Evolutionary conservation across 495 filamentous ascomycete genomes (phyloP).

Genomic region (Amniculicola lignicola): DNA sequence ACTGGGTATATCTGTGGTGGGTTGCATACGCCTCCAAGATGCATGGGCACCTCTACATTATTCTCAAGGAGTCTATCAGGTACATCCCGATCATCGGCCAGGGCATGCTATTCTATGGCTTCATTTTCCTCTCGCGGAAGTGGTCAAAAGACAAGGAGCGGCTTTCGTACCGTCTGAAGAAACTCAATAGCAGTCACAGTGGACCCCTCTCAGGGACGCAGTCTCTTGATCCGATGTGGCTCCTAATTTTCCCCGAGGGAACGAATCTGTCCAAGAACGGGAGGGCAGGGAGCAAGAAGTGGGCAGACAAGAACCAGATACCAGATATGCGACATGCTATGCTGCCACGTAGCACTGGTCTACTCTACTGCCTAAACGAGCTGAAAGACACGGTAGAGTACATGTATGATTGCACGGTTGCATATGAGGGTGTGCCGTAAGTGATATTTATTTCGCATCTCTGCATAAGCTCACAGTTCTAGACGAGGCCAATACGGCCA

Average conservation of each 20-base stretch:
- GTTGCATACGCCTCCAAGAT: slow-evolving; percentile 70
- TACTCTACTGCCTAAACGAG: slow-evolving; percentile 71
- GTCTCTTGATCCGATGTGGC: slow-evolving; percentile 77
- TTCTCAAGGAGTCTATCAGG: slow-evolving; percentile 78
- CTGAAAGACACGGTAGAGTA: slow-evolving; percentile 69
- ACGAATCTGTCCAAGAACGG: slow-evolving; percentile 72
- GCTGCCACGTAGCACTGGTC: slow-evolving; percentile 72
- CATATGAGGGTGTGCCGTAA: slow-evolving; percentile 77
- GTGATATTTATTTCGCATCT: slow-evolving; percentile 34
- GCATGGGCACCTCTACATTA: slow-evolving; percentile 83
- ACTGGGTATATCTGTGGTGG: slow-evolving; percentile 91
- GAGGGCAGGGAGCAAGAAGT: slow-evolving; percentile 58
- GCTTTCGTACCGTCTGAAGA: slow-evolving; percentile 63
- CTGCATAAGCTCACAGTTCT: slow-evolving; percentile 10
- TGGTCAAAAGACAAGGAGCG: slow-evolving; percentile 75
- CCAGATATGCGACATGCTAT: slow-evolving; percentile 65
- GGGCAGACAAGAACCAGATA: slow-evolving; percentile 66
- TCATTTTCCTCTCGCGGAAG: slow-evolving; percentile 80
- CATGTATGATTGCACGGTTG: slow-evolving; percentile 82
- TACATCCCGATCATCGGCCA: slow-evolving; percentile 70
- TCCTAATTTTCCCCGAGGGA: slow-evolving; percentile 80
- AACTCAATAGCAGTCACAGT: slow-evolving; percentile 56
- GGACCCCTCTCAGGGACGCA: slow-evolving; percentile 52
- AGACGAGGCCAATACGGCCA: slow-evolving; percentile 71
- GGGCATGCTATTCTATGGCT: slow-evolving; percentile 79